Evolutionary conservation across 2,329 filamentous ascomycete genomes (phyloP).

Genomic region (Cyanodermella asteris): DNA sequence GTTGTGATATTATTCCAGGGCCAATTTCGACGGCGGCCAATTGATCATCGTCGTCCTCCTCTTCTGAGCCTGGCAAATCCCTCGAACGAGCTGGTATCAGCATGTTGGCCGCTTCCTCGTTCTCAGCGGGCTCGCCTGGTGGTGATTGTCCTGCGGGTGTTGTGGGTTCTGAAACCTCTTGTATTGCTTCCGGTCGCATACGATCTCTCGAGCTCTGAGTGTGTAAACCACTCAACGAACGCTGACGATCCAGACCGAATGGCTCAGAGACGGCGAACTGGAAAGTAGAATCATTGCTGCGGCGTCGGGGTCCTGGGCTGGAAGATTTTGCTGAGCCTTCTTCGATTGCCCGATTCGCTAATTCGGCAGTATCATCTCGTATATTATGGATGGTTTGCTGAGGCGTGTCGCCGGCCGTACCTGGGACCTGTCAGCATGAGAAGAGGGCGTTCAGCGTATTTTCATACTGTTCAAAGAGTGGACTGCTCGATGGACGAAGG

Average conservation of each 20-base stretch:
- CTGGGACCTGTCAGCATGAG: slow-evolving; percentile 9
- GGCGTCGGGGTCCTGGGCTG: slow-evolving; percentile 3
- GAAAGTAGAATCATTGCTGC: slow-evolving; percentile 1
- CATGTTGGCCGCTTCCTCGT: slow-evolving; percentile 29
- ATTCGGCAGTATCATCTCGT: slow-evolving; percentile 67
- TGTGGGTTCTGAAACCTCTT: slow-evolving; percentile 38
- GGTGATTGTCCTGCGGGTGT: slow-evolving; percentile 23
- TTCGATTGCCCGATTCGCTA: slow-evolving; percentile 48
- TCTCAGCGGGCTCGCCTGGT: slow-evolving; percentile 14
- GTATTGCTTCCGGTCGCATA: slow-evolving; percentile 28
- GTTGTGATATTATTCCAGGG: slow-evolving; percentile 11
- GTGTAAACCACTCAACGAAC: slow-evolving; percentile 7
- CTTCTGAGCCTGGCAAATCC: no score
- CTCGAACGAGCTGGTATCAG: slow-evolving; percentile 20
- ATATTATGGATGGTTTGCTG: slow-evolving; percentile 56
- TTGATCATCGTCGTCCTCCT: slow-evolving; percentile 8
- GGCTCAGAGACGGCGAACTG: background rate
- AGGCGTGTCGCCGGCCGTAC: slow-evolving; percentile 41
- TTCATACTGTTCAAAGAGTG: slow-evolving; percentile 31
- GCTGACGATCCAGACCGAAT: slow-evolving; percentile 1
- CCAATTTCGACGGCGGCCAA: slow-evolving; percentile 3
- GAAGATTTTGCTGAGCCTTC: slow-evolving; percentile 11
- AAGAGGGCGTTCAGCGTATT: background rate
- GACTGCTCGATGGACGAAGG: slow-evolving; percentile 46
- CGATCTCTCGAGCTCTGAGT: slow-evolving; percentile 8